Conservation (phyloP, 768 basidiomycete genomes). For the Leccinum fibrillosum region DNA sequence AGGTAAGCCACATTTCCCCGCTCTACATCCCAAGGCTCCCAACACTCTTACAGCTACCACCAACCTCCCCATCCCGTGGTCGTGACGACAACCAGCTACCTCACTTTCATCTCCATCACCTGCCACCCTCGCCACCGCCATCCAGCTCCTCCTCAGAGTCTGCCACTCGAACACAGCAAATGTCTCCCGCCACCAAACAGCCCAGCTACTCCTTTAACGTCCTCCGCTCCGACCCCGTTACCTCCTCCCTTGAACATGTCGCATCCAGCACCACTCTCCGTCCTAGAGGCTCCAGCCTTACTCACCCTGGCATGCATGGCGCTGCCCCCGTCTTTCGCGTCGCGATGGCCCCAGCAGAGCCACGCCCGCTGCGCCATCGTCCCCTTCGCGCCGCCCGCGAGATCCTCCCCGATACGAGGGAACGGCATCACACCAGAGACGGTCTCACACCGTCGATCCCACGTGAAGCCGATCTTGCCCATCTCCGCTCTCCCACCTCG, state of each 20-base stretch:
- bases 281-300: slow-evolving; percentile 23
- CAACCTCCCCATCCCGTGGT: background rate
- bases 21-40: slow-evolving; percentile 1
- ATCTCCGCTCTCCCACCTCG: slow-evolving; percentile 30
- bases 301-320: slow-evolving; percentile 30
- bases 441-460: slow-evolving; percentile 25
- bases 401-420: slow-evolving; percentile 25
- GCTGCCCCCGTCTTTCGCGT: slow-evolving; percentile 39
- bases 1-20: slow-evolving; percentile 10
- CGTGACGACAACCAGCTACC: background rate
- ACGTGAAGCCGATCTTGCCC: slow-evolving; percentile 29
- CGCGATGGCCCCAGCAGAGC: slow-evolving; percentile 26
- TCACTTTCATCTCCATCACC: slow-evolving; percentile 9
- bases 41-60: background rate
- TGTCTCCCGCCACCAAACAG: slow-evolving; percentile 12
- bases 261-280: slow-evolving; percentile 40
- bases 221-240: slow-evolving; percentile 41
- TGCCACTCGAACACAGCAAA: slow-evolving; percentile 16
- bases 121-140: slow-evolving; percentile 24
- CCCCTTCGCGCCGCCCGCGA: slow-evolving; percentile 19
- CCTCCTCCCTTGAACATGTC: slow-evolving; percentile 42
- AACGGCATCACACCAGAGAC: slow-evolving; percentile 25
- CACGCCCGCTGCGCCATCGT: slow-evolving; percentile 16
- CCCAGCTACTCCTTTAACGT: slow-evolving; percentile 41
- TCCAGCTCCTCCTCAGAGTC: slow-evolving; percentile 30